Percentiles rank a stretch among this genome's conserved stretches.
Evolutionary conservation across 306 rosid species (phyloP).

Genomic region (Pueraria montana): DNA sequence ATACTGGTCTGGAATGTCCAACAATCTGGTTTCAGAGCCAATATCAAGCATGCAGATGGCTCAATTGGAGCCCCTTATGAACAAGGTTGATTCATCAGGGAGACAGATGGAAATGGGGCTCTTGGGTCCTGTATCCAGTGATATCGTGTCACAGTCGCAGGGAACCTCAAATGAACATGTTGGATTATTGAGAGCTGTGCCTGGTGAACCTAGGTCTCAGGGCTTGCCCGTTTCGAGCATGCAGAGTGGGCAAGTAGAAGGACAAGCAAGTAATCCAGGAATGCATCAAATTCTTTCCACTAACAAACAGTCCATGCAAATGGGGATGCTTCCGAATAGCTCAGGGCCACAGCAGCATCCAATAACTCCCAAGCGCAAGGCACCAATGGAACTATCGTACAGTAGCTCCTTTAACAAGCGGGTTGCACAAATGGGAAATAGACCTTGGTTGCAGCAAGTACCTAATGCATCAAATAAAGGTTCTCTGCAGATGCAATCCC

Average conservation of each 20-base stretch:
- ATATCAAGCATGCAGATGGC: slow-evolving; percentile 66
- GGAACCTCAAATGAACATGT: slow-evolving; percentile 49
- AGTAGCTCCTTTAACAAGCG: slow-evolving; percentile 64
- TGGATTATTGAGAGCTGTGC: slow-evolving; percentile 53
- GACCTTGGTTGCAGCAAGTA: slow-evolving; percentile 84
- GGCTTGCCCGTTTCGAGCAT: slow-evolving; percentile 50
- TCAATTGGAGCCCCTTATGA: slow-evolving; percentile 66
- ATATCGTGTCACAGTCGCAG: slow-evolving; percentile 58
- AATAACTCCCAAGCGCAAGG: slow-evolving; percentile 77
- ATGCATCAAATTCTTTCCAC: slow-evolving; percentile 51
- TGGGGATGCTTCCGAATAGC: slow-evolving; percentile 50
- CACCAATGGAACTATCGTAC: slow-evolving; percentile 54
- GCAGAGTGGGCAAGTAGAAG: slow-evolving; percentile 60
- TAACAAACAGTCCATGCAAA: slow-evolving; percentile 54
- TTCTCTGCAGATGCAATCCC: slow-evolving; percentile 56
- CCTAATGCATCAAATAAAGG: slow-evolving; percentile 58
- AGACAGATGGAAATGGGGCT: slow-evolving; percentile 64
- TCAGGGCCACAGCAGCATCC: slow-evolving; percentile 55
- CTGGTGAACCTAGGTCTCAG: slow-evolving; percentile 55
- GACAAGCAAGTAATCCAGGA: slow-evolving; percentile 43
- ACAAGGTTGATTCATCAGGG: slow-evolving; percentile 62
- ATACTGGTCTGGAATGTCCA: slow-evolving; percentile 61
- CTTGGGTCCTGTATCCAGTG: slow-evolving; percentile 57
- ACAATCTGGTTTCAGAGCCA: slow-evolving; percentile 69
- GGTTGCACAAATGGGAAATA: slow-evolving; percentile 60